phyloP scores from a whole-genome alignment of 371 early-diverging fungal genomes.

The Coemansia sp. region DNA sequence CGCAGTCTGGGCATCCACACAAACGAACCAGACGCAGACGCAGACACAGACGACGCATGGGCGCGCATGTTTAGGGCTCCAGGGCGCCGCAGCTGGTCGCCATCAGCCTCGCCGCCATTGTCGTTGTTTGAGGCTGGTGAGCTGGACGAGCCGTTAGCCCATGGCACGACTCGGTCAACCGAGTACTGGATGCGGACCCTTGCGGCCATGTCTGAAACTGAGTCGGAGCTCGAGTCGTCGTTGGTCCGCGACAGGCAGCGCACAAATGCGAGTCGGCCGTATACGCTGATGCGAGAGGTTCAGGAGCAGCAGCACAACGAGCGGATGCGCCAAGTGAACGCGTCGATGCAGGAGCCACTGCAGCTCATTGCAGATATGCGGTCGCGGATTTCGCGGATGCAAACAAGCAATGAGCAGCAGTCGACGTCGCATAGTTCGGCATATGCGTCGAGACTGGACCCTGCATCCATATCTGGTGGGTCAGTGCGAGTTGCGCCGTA shows the following conservation, averaged over 20 bases:
- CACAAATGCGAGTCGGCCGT: neutral
- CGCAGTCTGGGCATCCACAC: constrained; percentile 1
- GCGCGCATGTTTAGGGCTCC: constrained; percentile 8
- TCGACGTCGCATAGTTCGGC: too few relatives aligned
- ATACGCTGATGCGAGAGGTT: neutral
- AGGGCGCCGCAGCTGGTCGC: neutral
- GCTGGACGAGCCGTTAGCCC: neutral
- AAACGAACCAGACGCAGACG: neutral
- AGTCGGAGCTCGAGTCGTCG: neutral
- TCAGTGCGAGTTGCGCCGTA: too few relatives aligned
- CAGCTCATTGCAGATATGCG: neutral
- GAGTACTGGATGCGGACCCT: neutral
- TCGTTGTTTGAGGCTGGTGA: neutral
- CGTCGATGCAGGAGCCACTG: neutral
- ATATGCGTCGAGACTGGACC: too few relatives aligned
- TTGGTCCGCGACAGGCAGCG: too few relatives aligned
- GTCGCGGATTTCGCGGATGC: neutral
- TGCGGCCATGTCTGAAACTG: neutral
- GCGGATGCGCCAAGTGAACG: neutral
- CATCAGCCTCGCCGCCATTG: neutral
- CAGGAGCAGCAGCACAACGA: neutral
- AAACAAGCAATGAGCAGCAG: too few relatives aligned
- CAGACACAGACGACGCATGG: constrained; percentile 12
- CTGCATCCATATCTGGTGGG: too few relatives aligned
- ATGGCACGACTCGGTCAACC: neutral